These are phyloP conservation scores for Saccharomycopsis vini DNA, from an alignment of 805 yeast genomes.

Conservation along the genomic window DNA sequence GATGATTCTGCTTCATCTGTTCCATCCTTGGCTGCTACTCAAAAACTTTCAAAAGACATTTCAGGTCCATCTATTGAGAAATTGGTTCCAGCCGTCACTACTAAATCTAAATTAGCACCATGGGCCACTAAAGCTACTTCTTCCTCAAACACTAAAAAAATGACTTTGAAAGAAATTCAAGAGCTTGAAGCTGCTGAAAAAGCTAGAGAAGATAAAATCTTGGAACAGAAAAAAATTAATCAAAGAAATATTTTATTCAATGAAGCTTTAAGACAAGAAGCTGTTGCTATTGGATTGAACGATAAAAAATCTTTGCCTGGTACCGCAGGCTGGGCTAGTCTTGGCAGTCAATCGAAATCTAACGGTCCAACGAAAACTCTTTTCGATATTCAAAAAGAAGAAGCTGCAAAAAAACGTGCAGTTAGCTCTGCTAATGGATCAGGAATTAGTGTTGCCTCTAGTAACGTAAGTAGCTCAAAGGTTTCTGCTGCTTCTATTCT, in stretches of 20 bases:
- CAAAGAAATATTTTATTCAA: constrained; percentile 21
- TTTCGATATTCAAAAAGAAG: constrained; percentile 57
- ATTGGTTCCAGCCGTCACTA: constrained; percentile 9
- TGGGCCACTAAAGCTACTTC: constrained; percentile 37
- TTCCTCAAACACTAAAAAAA: background rate
- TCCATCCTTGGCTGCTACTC: background rate
- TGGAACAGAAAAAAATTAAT: constrained; percentile 22
- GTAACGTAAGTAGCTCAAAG: constrained; percentile 10
- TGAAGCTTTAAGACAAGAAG: constrained; percentile 19
- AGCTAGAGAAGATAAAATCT: constrained; percentile 32
- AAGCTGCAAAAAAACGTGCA: constrained; percentile 28
- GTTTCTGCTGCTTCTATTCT: constrained; percentile 19
- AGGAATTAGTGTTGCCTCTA: constrained; percentile 21
- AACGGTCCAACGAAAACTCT: constrained; percentile 38
- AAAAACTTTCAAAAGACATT: background rate
- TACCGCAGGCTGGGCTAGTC: constrained; percentile 33
- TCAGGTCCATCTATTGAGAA: constrained; percentile 13
- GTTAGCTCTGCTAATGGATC: constrained; percentile 22
- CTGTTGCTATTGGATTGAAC: constrained; percentile 20
- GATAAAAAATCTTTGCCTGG: constrained; percentile 27
- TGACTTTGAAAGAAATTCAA: constrained; percentile 45
- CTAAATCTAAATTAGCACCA: constrained; percentile 35
- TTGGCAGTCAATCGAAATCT: constrained; percentile 15
- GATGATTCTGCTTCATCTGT: constrained; percentile 1
- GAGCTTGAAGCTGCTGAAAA: constrained; percentile 37